Evolutionary conservation across 441 rosid species (phyloP), one percentile per base, ranked within the genome.

Genomic region (Dalechampia spathulata): DNA sequence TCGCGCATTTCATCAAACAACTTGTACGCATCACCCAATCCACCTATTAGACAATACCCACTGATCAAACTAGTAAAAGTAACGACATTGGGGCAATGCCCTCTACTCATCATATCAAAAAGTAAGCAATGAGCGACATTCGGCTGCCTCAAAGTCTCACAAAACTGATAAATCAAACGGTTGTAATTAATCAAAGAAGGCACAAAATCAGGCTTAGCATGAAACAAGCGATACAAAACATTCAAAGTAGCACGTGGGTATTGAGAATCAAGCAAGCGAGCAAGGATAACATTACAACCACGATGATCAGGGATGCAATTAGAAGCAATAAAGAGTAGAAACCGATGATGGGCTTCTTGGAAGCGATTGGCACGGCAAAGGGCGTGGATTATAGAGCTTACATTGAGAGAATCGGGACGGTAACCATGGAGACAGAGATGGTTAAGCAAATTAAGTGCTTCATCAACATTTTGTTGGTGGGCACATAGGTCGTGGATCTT

Each of bases 1-100:
- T 69, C 83, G 49, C 70, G 79, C 97, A 90, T 87, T 16, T 85
- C 94, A 73, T 90, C 96, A 79, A 90, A 83, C 49, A 85, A 60
- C 74, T 50, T 77, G 52, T 72, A 74, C 1, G 94, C 97, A 60
- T 73, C 76, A 53, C 38, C 58, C 19, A 90, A 66, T 63, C 82
- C 79, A 56, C 87, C 83, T 23, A 70, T 40, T 58, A 45, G 50
- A 58, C 87, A 71, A 44, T 85, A 83, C 63, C 97, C 96, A 64
- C 71, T 71, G 68, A 87, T 82, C 58, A 87, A 73, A 49, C 83
- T 72, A 0, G 91, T 85, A 52, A 78, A 85, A 11, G 83, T 78
- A 9, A 80, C 87, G 14, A 74, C 77, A 70, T 77, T 83, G 0
- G 97, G 94, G 22, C 62, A 63, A 88, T 87, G 86, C 34, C 94